A percentile compares a stretch with the other conserved stretches of the same genome.
Evolutionary conservation across 2,329 filamentous ascomycete species (phyloP).

Genomic region (Xylariales sp.): DNA sequence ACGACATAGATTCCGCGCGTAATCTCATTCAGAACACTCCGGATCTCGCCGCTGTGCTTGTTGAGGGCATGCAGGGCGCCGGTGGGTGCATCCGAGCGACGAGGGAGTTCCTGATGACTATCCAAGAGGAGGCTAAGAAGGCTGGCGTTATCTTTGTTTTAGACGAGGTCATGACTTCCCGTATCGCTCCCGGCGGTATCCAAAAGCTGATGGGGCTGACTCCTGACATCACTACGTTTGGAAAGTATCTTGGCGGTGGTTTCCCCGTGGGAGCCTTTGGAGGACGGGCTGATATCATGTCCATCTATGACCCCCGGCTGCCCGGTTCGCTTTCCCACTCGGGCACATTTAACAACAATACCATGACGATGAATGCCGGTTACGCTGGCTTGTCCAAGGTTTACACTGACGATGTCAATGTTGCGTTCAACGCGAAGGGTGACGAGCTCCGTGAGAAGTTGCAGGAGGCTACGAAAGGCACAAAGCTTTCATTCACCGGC

Average conservation of each 20-base stretch:
- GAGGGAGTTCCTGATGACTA: constrained; percentile 43
- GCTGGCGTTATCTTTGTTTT: constrained; percentile 57
- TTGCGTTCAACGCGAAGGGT: constrained; percentile 19
- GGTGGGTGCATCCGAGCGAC: constrained; percentile 53
- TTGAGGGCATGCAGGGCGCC: constrained; percentile 63
- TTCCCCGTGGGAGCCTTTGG: constrained; percentile 65
- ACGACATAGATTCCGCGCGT: constrained; percentile 46
- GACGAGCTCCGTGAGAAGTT: constrained; percentile 18
- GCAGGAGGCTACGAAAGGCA: constrained; percentile 11
- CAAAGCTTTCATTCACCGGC: constrained; percentile 19
- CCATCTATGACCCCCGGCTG: constrained; percentile 41
- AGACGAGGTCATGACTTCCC: constrained; percentile 69
- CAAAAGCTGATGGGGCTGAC: constrained; percentile 35
- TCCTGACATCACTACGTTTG: constrained; percentile 60
- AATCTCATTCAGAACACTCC: constrained; percentile 34
- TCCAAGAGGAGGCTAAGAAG: constrained; percentile 42
- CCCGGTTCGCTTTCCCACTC: constrained; percentile 38
- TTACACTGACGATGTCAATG: constrained; percentile 20
- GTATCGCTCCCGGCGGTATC: constrained; percentile 48
- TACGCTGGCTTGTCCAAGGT: constrained; percentile 19
- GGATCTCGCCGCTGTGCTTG: constrained; percentile 56
- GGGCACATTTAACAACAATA: constrained; percentile 63
- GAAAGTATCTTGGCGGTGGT: constrained; percentile 65
- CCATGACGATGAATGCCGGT: constrained; percentile 45
- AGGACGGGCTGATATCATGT: constrained; percentile 54